Evolutionary conservation across 2,329 filamentous ascomycete genomes (phyloP).

Genomic region (Lachnellula occidentalis): DNA sequence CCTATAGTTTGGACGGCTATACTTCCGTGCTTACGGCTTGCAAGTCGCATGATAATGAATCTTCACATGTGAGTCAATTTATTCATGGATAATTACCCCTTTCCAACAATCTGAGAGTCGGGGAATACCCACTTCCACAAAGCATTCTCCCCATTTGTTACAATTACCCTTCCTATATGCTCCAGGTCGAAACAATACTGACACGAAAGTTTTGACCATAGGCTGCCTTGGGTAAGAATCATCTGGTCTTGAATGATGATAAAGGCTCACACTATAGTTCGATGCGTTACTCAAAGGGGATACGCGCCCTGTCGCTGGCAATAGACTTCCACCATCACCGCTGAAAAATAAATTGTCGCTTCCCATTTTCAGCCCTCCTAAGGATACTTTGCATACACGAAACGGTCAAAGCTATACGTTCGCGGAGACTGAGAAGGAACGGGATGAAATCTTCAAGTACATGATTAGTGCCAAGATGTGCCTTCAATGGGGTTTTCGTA

Average conservation of each 20-base stretch:
- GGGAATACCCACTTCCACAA: neutral
- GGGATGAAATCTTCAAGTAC: neutral
- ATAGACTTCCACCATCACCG: neutral
- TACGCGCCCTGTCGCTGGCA: neutral
- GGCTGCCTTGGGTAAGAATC: neutral
- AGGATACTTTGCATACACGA: neutral
- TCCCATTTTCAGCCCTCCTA: neutral
- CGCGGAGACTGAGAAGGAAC: neutral
- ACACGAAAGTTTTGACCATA: neutral
- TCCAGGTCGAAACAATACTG: neutral
- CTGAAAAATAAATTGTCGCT: neutral
- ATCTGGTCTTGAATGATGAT: neutral
- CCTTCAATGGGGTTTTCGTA: neutral
- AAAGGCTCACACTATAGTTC: neutral
- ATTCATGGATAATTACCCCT: too few relatives aligned
- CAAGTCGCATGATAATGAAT: conserved; percentile 20
- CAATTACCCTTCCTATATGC: neutral
- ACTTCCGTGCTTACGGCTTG: conserved; percentile 23
- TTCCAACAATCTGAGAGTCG: too few relatives aligned
- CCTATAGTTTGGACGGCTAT: conserved; percentile 17
- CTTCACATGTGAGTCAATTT: conserved; percentile 1
- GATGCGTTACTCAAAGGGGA: neutral
- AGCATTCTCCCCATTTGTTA: conserved; percentile 9
- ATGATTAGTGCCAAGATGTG: neutral
- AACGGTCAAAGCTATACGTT: neutral